Evolutionary conservation across 441 rosid species (phyloP).

Genomic region (Eruca vesicaria): DNA sequence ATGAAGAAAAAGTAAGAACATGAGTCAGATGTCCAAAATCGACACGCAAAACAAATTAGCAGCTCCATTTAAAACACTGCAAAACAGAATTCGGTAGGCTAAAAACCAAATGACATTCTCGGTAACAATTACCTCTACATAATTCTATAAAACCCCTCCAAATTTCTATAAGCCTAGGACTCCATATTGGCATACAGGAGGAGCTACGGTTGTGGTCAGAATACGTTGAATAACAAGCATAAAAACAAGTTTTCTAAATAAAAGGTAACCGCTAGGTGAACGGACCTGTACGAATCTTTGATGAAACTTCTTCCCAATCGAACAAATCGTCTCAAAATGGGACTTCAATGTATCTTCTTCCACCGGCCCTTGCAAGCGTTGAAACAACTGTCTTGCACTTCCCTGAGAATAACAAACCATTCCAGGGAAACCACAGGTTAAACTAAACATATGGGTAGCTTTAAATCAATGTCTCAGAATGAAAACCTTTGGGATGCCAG

Average conservation of each 20-base stretch:
- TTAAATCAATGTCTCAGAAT: slow-evolving; percentile 1
- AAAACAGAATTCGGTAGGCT: not conserved
- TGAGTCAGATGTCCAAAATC: not conserved
- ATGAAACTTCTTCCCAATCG: slow-evolving; percentile 67
- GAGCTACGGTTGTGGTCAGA: not conserved
- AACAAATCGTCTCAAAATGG: slow-evolving; percentile 86
- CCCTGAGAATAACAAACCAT: slow-evolving; percentile 57
- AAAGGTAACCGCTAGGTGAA: not conserved
- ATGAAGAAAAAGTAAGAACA: not conserved
- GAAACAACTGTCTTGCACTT: slow-evolving; percentile 96
- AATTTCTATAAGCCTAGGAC: not conserved
- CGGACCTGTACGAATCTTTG: slow-evolving; percentile 54
- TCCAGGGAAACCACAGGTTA: not conserved
- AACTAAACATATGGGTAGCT: not conserved
- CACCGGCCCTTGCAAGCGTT: slow-evolving; percentile 88
- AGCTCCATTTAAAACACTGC: not conserved
- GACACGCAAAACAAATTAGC: slow-evolving; percentile 6
- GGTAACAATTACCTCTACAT: not conserved
- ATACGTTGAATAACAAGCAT: not conserved
- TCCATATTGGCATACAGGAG: not conserved
- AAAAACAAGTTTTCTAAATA: not conserved
- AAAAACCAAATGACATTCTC: not conserved
- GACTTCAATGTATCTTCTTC: slow-evolving; percentile 89
- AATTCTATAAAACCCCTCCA: not conserved
- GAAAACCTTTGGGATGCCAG: slow-evolving; percentile 93